Base-by-base conservation (phyloP, 768 basidiomycete genomes). In the Plicaturopsis crispa region DNA sequence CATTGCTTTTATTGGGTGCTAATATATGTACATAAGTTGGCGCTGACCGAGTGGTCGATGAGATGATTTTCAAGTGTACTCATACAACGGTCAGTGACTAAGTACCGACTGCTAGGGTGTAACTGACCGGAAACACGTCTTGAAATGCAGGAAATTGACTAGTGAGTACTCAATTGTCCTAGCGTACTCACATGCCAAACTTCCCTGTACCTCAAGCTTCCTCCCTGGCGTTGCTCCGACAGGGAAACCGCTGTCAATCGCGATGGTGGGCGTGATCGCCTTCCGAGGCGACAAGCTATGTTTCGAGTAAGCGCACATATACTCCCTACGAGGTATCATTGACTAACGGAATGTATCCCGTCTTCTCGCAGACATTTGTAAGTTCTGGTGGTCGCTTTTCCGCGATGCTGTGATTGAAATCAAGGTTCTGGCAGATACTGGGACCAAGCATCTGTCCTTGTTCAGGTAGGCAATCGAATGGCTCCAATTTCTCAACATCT, bases 241-340 rank as follows among this genome's bases (percentile, higher is more conserved):
- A 4, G 63, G 62, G 18, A 69, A 61, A 38, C 52, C 50, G 1
- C 43, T 72, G 11, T 54, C 63, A 23, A 55, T 72, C 4, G 65
- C 69, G 0, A 48, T 71, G 35, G 66, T 69, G 10, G 67, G 66
- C 14, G 52, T 72, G 14, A 56, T 70, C 18, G 67, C 66, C 8
- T 64, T 73, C 33, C 55, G 68, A 33, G 70, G 71, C n/a, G 69
- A 72, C 45, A 69, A 69, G 38, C 47, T 72, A 23, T 65, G 63
- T 30, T 69, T 70, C 46, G 71, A 72, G 63, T 69, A 50, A 42
- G 66, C 5, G 16, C 11, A 0, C 26, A 28, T 14, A 28, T 28
- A 47, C 49, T 53, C 40, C 44, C 46, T 18, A 26, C 24, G n/a
- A 13, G 11, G 22, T 33, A 22, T 21, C 4, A 12, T 18, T 12